A percentile compares a stretch with the other conserved stretches of the same genome.
These are phyloP conservation scores for Tagetes patula DNA, from an alignment of 129 eudicot genomes.

Conservation along the genomic window DNA sequence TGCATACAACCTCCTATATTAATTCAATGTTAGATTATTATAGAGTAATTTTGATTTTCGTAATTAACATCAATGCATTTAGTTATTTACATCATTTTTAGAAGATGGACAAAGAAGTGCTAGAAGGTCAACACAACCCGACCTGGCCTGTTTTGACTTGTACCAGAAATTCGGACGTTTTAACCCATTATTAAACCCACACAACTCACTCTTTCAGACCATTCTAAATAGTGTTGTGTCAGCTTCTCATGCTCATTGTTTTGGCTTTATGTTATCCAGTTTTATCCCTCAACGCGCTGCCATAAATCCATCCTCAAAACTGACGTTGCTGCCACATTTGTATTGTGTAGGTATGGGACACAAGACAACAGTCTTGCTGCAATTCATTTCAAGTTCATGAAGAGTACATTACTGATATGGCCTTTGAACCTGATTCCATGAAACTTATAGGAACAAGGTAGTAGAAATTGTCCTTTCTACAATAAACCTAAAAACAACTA, in stretches of 20 bases:
- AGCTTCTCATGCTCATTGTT: background rate
- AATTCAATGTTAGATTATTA: background rate
- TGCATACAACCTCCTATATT: background rate
- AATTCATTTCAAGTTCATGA: slow-evolving; percentile 73
- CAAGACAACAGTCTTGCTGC: slow-evolving; percentile 88
- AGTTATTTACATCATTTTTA: background rate
- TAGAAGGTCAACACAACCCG: slow-evolving; percentile 6
- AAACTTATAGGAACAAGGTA: slow-evolving; percentile 90
- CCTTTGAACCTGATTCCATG: slow-evolving; percentile 85
- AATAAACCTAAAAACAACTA: background rate
- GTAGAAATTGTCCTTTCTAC: background rate
- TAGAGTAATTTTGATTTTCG: background rate
- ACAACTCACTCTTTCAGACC: background rate
- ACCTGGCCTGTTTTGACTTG: background rate
- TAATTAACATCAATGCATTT: background rate
- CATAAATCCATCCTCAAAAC: background rate
- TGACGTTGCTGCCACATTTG: slow-evolving; percentile 9
- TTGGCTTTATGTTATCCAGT: background rate
- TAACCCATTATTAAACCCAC: background rate
- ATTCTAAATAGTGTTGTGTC: slow-evolving; percentile 1
- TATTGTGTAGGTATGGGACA: slow-evolving; percentile 82
- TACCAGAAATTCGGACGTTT: background rate
- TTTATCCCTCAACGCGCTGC: background rate
- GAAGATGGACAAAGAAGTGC: background rate
- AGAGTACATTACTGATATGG: slow-evolving; percentile 92